These are phyloP conservation scores for Tulasnella sp. DNA, from an alignment of 768 basidiomycete species.

Conservation along the genomic window DNA sequence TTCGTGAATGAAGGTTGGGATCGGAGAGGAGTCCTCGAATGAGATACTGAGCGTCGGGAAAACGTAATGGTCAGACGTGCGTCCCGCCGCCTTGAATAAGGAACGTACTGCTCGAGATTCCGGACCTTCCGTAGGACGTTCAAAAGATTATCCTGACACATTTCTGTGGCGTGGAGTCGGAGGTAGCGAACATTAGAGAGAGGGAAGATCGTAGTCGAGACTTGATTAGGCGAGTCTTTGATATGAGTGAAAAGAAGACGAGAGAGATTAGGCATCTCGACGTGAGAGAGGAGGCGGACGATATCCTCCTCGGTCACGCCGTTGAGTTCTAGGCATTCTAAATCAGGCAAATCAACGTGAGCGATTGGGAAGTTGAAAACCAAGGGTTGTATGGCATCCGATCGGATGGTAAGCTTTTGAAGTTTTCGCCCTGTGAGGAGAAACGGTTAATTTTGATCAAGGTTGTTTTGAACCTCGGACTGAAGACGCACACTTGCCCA, in stretches of 20 bases:
- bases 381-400: constrained; percentile 3
- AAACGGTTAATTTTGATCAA: background rate
- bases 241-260: constrained; percentile 14
- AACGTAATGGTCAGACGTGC: background rate
- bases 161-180: constrained; percentile 13
- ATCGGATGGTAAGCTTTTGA: constrained; percentile 1
- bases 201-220: constrained; percentile 3
- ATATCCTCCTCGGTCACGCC: constrained; percentile 13
- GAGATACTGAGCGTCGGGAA: constrained; percentile 1
- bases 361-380: background rate
- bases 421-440: background rate
- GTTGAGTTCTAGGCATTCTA: constrained; percentile 12
- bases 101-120: background rate
- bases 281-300: constrained; percentile 7
- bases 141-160: constrained; percentile 15
- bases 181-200: background rate
- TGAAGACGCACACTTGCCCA: background rate
- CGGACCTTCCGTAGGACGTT: constrained; percentile 7
- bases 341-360: background rate
- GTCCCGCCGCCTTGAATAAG: background rate
- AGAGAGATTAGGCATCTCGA: constrained; percentile 5
- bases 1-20: constrained; percentile 12
- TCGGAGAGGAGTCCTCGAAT: constrained; percentile 14
- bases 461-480: background rate
- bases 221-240: constrained; percentile 13